Percentiles rank a stretch among this genome's conserved stretches.
These are phyloP conservation scores for Alternaria metachromatica DNA, from an alignment of 2,329 filamentous ascomycete genomes.

Conservation along the genomic window DNA sequence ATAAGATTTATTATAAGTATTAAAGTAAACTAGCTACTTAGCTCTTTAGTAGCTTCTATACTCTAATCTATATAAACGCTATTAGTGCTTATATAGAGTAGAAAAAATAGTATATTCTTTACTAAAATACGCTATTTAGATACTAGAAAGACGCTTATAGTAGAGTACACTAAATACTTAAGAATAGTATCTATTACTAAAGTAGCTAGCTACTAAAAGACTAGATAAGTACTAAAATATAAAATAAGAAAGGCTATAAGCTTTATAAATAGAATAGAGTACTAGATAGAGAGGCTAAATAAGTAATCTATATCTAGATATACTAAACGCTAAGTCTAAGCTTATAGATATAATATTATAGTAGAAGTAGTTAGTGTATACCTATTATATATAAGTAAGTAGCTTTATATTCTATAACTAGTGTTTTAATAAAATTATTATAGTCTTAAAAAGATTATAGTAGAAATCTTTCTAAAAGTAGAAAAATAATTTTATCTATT, in stretches of 20 bases:
- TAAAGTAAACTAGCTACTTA: constrained; percentile 12
- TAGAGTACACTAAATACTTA: constrained; percentile 18
- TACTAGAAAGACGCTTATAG: background rate
- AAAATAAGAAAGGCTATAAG: constrained; percentile 6
- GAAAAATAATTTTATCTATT: constrained; percentile 20
- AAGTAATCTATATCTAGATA: constrained; percentile 4
- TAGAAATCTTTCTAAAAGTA: constrained; percentile 22
- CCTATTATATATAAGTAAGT: constrained; percentile 14
- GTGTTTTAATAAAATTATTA: constrained; percentile 7
- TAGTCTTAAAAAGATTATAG: constrained; percentile 20
- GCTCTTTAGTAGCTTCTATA: constrained; percentile 5
- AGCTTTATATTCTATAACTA: background rate
- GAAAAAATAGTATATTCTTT: background rate
- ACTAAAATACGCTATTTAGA: background rate
- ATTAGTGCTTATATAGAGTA: constrained; percentile 11
- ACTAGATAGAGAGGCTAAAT: constrained; percentile 3
- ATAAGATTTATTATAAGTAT: constrained; percentile 18
- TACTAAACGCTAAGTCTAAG: background rate
- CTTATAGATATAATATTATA: constrained; percentile 4
- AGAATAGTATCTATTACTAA: constrained; percentile 2
- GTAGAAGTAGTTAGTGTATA: constrained; percentile 5
- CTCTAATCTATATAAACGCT: constrained; percentile 9
- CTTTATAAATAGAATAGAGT: constrained; percentile 1
- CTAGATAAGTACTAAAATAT: background rate
- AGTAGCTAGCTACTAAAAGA: constrained; percentile 4